Evolutionary conservation across 495 filamentous ascomycete species (phyloP), one percentile per base, ranked within the genome.

Genomic region (Hypoxylon crocopeplum): DNA sequence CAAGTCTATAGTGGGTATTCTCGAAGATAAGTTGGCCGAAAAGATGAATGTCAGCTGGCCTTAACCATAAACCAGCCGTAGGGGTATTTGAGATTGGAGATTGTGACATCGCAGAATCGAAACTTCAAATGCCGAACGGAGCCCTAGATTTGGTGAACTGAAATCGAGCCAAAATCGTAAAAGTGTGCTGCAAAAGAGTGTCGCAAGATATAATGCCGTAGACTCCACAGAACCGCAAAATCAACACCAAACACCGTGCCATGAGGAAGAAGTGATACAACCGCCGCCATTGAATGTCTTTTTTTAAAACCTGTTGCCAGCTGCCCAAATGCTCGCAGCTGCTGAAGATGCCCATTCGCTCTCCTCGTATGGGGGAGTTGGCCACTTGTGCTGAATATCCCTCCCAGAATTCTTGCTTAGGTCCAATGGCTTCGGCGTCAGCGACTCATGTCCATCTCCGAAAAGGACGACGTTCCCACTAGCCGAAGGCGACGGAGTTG

Each of bases 361-460:
- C 66, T 95, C 93, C 47, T 82, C 78, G 64, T 96, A 95, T 21
- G 94, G 94, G 32, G 95, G 95, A n/a, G 94, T 98, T 20, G 93
- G 93, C 89, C 91, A 96, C 72, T 93, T 91, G 37, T 88, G 82
- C 53, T 82, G 80, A 34, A 68, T 80, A 6, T 63, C 62, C 54
- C 48, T 48, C 34, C 34, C 57, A 11, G 78, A 68, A 21, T 80
- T 72, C 56, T 86, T 79, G 55, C 82, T 85, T 37, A 77, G 72
- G 32, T 79, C 72, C 34, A 83, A 64, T 2, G 79, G 78, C 52
- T 84, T 81, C 38, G 87, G 87, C 21, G 82, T 84, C 8, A 86
- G 70, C 12, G 79, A 77, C 51, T 92, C 84, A 45, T 87, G 77
- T 27, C 77, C 75, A 36, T 87, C 85, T 15, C 86, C 86, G 62